Conservation (phyloP, 805 yeast species). For the Candida khao-thaluensis region DNA sequence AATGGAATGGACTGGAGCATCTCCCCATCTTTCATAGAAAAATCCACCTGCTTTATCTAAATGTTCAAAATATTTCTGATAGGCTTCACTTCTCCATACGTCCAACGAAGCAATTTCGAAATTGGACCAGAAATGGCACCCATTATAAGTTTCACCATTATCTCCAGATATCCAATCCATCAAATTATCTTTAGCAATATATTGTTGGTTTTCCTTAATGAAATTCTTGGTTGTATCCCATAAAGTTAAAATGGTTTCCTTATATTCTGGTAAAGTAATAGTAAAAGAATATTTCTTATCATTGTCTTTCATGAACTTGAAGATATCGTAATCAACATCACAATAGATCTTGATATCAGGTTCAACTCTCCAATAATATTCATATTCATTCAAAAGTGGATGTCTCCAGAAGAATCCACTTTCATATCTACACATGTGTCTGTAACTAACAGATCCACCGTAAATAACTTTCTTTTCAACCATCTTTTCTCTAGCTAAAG, state of each 20-base stretch:
- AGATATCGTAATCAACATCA: slow-evolving; percentile 86
- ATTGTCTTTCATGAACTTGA: slow-evolving; percentile 72
- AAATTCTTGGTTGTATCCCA: slow-evolving; percentile 78
- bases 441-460: slow-evolving; percentile 72
- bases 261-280: slow-evolving; percentile 77
- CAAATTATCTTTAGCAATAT: slow-evolving; percentile 61
- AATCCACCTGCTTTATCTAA: slow-evolving; percentile 87
- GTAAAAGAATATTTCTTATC: slow-evolving; percentile 85
- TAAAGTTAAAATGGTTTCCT: slow-evolving; percentile 79
- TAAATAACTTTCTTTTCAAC: slow-evolving; percentile 57
- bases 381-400: slow-evolving; percentile 69
- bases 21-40: slow-evolving; percentile 93
- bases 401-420: slow-evolving; percentile 88
- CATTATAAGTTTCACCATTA: slow-evolving; percentile 65
- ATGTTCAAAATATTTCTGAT: slow-evolving; percentile 64
- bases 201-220: slow-evolving; percentile 57
- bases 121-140: slow-evolving; percentile 91
- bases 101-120: slow-evolving; percentile 76
- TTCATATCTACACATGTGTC: slow-evolving; percentile 93
- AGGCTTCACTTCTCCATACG: slow-evolving; percentile 74
- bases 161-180: slow-evolving; percentile 70
- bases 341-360: slow-evolving; percentile 80
- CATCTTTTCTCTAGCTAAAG: slow-evolving; percentile 59
- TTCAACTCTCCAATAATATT: slow-evolving; percentile 94
- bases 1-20: slow-evolving; percentile 88